phyloP scores from a whole-genome alignment of 2,329 filamentous ascomycete genomes.

The Paecilomyces dactylethromorphus region DNA sequence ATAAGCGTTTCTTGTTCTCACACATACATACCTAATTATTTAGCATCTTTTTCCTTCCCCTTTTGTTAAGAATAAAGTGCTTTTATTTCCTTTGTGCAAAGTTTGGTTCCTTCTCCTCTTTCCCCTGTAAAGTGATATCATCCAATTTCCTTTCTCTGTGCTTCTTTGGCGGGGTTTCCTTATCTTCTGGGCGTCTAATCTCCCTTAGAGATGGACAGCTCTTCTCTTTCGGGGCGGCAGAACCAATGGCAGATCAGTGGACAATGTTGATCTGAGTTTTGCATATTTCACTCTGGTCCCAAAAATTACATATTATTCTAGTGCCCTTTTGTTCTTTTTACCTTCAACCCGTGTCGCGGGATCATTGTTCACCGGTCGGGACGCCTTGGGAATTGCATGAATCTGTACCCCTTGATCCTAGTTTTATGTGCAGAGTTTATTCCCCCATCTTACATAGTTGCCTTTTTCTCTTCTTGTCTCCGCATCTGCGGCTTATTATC shows the following conservation, averaged over 20 bases:
- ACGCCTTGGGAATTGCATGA: neutral
- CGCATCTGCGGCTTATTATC: neutral
- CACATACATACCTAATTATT: constrained; percentile 23
- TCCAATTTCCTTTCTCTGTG: neutral
- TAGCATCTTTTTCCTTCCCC: constrained; percentile 18
- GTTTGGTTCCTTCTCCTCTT: constrained; percentile 5
- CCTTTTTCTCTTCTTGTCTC: neutral
- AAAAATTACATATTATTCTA: neutral
- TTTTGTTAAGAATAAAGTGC: neutral
- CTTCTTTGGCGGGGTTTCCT: neutral
- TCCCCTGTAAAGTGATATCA: constrained; percentile 1
- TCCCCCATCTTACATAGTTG: neutral
- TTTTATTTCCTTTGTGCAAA: constrained; percentile 12
- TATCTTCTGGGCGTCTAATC: neutral
- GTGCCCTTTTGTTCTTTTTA: neutral
- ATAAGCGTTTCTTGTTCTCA: constrained; percentile 18
- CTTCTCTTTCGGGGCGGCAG: neutral
- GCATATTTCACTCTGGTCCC: neutral
- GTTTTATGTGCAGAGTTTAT: neutral
- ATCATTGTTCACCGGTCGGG: neutral
- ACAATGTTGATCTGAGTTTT: neutral
- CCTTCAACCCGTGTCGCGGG: neutral
- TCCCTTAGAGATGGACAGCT: neutral
- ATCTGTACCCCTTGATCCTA: neutral
- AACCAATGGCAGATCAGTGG: neutral